Conservation (phyloP, 1,284 basidiomycete species). For the Takashimella koratensis region DNA sequence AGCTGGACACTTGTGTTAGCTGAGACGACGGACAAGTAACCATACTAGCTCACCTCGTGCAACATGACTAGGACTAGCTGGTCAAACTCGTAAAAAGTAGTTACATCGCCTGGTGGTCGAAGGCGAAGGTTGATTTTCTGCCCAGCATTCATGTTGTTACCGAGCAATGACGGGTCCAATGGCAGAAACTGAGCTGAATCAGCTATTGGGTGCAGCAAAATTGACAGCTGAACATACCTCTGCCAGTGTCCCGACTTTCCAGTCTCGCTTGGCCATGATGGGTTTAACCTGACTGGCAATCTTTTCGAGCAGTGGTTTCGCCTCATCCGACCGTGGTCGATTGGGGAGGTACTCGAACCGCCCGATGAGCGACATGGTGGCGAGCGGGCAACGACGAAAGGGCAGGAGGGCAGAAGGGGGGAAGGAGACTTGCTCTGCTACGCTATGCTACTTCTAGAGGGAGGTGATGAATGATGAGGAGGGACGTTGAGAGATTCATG, state of each 20-base stretch:
- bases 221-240: conserved; percentile 51
- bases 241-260: conserved; percentile 72
- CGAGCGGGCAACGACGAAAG: too few relatives aligned
- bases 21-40: not conserved
- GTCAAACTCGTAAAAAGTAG: conserved; percentile 71
- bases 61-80: conserved; percentile 74
- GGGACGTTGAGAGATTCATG: too few relatives aligned
- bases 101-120: conserved; percentile 63
- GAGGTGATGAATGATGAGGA: too few relatives aligned
- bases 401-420: too few relatives aligned
- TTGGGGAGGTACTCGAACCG: conserved; percentile 46
- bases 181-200: conserved; percentile 63
- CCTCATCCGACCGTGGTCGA: conserved; percentile 41
- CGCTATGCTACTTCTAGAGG: too few relatives aligned
- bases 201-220: not conserved
- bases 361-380: conserved; percentile 32
- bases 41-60: conserved; percentile 62
- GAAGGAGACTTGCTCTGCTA: too few relatives aligned
- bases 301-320: conserved; percentile 59
- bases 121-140: conserved; percentile 75
- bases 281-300: conserved; percentile 79
- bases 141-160: conserved; percentile 64
- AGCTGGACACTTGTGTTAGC: conserved; percentile 54
- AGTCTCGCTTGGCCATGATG: conserved; percentile 76
- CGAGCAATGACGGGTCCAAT: conserved; percentile 65